Conservation (phyloP, 768 basidiomycete species). For the Phaeotremella fagi region DNA sequence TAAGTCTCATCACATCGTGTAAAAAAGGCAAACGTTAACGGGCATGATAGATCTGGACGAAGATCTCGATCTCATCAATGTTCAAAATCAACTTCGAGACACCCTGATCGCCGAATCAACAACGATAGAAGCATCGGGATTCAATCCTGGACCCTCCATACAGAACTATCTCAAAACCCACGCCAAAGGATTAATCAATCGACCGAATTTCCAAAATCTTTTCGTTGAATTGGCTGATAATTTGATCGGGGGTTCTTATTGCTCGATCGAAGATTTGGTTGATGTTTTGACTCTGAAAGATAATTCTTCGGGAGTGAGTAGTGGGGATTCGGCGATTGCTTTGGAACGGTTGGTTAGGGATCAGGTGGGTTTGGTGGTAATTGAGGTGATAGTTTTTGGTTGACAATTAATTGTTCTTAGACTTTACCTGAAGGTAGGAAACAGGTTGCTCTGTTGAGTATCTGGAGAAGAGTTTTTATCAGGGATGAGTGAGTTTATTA, state of each 20-base stretch:
- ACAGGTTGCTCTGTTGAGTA: constrained; percentile 63
- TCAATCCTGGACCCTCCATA: not conserved
- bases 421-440: constrained; percentile 66
- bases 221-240: constrained; percentile 66
- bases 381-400: not conserved
- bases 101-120: constrained; percentile 53
- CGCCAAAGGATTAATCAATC: constrained; percentile 53
- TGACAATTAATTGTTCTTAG: constrained; percentile 46
- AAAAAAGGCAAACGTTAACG: not conserved
- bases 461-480: constrained; percentile 83
- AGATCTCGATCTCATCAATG: constrained; percentile 76
- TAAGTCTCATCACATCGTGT: not conserved
- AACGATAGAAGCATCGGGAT: not conserved
- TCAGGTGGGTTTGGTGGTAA: constrained; percentile 56
- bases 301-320: constrained; percentile 54
- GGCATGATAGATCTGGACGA: constrained; percentile 91
- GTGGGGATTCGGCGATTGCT: constrained; percentile 57
- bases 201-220: constrained; percentile 59
- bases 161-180: constrained; percentile 45
- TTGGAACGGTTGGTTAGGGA: constrained; percentile 38
- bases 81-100: constrained; percentile 66
- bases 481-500: constrained; percentile 70
- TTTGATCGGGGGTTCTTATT: constrained; percentile 66
- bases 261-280: constrained; percentile 72
- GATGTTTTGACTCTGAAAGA: constrained; percentile 84